Percentiles rank a stretch among this genome's conserved stretches.
Evolutionary conservation across 129 eudicot species (phyloP).

Genomic region (Lactuca saligna): DNA sequence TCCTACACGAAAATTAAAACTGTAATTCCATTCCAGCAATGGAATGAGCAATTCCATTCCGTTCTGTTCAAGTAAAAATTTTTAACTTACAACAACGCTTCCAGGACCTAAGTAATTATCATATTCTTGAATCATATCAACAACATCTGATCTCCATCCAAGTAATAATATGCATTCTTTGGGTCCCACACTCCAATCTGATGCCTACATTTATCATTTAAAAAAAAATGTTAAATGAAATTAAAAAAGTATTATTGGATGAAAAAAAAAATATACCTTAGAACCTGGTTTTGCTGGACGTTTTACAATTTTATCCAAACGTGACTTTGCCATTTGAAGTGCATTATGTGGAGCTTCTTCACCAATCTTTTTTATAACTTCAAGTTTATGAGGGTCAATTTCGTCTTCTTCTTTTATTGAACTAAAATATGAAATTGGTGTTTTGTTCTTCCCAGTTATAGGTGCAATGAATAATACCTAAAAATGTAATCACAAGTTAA

Average conservation of each 20-base stretch:
- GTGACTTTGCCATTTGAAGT: slow-evolving; percentile 47
- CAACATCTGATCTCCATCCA: slow-evolving; percentile 95
- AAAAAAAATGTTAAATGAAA: too few species aligned
- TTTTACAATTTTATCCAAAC: slow-evolving; percentile 56
- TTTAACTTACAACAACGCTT: slow-evolving; percentile 69
- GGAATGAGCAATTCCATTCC: too few species aligned
- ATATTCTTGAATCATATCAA: slow-evolving; percentile 86
- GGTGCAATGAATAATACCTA: slow-evolving; percentile 86
- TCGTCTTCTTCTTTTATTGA: slow-evolving; percentile 47
- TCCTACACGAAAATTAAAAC: slow-evolving; percentile 46
- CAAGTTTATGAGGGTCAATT: slow-evolving; percentile 33
- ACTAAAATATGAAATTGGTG: slow-evolving; percentile 49
- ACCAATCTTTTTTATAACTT: slow-evolving; percentile 36
- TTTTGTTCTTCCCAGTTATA: slow-evolving; percentile 61
- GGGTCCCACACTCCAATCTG: slow-evolving; percentile 76
- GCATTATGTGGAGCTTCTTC: slow-evolving; percentile 36
- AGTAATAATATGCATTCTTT: slow-evolving; percentile 81
- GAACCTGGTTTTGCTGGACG: slow-evolving; percentile 72
- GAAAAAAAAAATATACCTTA: too few species aligned
- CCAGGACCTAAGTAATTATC: slow-evolving; percentile 96
- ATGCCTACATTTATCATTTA: slow-evolving; percentile 54
- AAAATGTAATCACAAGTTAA: too few species aligned
- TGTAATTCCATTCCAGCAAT: too few species aligned
- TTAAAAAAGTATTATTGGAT: too few species aligned
- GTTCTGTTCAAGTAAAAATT: background rate